Base-by-base conservation (phyloP, 2,329 filamentous ascomycete genomes). In the Ophiocordyceps australis region DNA sequence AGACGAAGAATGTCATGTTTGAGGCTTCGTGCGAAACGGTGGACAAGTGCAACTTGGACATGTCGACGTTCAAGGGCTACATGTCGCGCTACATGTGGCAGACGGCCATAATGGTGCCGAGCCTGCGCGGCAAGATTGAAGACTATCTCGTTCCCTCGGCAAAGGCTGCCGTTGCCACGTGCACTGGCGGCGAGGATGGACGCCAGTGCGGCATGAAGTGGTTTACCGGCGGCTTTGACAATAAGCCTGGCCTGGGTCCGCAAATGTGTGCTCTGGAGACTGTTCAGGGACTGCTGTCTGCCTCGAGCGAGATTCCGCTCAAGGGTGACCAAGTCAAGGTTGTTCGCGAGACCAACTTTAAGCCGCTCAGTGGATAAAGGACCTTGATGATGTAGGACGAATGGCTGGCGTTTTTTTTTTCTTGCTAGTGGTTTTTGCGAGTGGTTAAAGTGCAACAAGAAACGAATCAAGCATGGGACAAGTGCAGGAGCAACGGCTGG, bases 61-160 rank as follows among this genome's bases (percentile, higher is more conserved):
- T 73, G 57, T 62, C 59, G 37, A 68, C 65, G 7, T 76, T 74
- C 60, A 81, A 80, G 49, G 72, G 60, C 22, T 74, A 72, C 42
- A 55, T 76, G 17, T 55, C 69, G 15, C 66, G 71, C 28, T 74
- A 71, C 51, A 63, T 75, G 52, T 73, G 62, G 49, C 56, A 62
- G 23, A 59, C 67, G 4, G 55, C 65, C 18, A 42, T 59, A 26
- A 55, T 74, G 48, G 55, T 69, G 30, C 66, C 72, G 8, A 59
- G 57, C 13, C 60, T 72, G 13, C 47, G 49, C 4, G 28, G 46
- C 4, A 47, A 53, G 5, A 55, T 76, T 24, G 49, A 55, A 25
- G 41, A 45, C 3, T 46, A 63, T 23, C 55, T 77, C 22, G 42
- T 50, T 5, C 42, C 59, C 2, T 65, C 65, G 3, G 65, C 68